Evolutionary conservation across 2,329 filamentous ascomycete species (phyloP).

Genomic region (Calcarisporium arbuscula): DNA sequence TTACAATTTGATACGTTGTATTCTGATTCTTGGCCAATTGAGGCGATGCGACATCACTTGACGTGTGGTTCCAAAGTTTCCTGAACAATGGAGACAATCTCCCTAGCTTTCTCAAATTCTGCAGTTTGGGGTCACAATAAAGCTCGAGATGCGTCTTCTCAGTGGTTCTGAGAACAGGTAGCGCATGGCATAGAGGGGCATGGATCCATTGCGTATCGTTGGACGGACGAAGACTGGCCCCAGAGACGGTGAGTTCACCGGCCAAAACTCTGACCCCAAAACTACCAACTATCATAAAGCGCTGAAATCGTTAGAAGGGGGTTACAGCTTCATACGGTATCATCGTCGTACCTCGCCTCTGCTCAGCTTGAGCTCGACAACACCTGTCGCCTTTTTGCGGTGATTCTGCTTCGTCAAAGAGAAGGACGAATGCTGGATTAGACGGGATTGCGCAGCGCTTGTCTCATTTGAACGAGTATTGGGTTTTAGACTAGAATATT

Average conservation of each 20-base stretch:
- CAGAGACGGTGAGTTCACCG: conserved; percentile 60
- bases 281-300: conserved; percentile 58
- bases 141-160: conserved; percentile 49
- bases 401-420: conserved; percentile 38
- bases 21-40: too few relatives aligned
- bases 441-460: too few relatives aligned
- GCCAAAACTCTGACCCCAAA: conserved; percentile 57
- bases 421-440: conserved; percentile 41
- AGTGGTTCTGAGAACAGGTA: conserved; percentile 57
- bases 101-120: conserved; percentile 46
- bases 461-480: too few relatives aligned
- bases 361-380: conserved; percentile 34
- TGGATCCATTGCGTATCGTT: conserved; percentile 49
- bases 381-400: conserved; percentile 30
- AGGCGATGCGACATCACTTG: conserved; percentile 7
- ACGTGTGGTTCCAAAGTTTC: conserved; percentile 55
- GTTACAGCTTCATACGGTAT: neutral
- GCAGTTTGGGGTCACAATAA: conserved; percentile 42
- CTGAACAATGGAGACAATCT: conserved; percentile 60
- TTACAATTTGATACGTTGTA: conserved; percentile 46
- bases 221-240: conserved; percentile 51
- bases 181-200: conserved; percentile 61
- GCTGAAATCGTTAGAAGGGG: conserved; percentile 31
- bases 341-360: conserved; percentile 40
- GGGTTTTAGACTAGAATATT: neutral